Base-by-base conservation (phyloP, 176 grass and related monocot genomes). In the Oryza meridionalis region DNA sequence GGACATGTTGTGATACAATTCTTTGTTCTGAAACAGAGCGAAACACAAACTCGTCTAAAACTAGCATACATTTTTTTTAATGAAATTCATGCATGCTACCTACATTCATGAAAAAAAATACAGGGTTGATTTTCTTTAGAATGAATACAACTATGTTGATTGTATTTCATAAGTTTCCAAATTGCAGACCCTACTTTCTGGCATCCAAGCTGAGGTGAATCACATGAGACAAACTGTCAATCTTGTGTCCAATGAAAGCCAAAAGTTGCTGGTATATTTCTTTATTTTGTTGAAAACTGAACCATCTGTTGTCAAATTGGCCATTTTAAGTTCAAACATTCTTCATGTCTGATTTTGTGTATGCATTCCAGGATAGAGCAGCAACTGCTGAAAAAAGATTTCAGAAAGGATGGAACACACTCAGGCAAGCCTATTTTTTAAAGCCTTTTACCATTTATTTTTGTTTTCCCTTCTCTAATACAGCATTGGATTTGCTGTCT, bases 331-430 rank as follows among this genome's bases (percentile, higher is more conserved):
- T 35, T 47, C 42, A 40, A 15, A 32, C 26, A 11, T 16, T 79
- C 58, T 35, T 73, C 14, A 82, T 40, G 11, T 40, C 59, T 79
- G 21, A 50, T 63, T 37, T 79, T 78, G n/a, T n/a, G 33, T 69
- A 24, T 79, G 74, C 1, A 42, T 70, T 87, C 16, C 84, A 90
- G 88, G 88, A 90, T 84, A 75, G 80, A 84, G 88, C 88, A 15
- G 80, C 69, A 53, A 80, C 75, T 4, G 80, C 88, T 35, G 84
- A 90, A 69, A 90, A 64, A 65, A 87, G 88, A 70, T 90, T 80
- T 83, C 88, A 84, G 15, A 90, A 90, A 87, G 84, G 88, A 14
- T 90, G 88, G 88, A 79, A 90, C 84, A 90, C 84, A n/a, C 88
- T 90, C 62, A 90, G 88, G 88, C 69, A 86, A 75, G 35, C 72